phyloP scores from a whole-genome alignment of 75 land plant genomes.

The Cryptomeria japonica region DNA sequence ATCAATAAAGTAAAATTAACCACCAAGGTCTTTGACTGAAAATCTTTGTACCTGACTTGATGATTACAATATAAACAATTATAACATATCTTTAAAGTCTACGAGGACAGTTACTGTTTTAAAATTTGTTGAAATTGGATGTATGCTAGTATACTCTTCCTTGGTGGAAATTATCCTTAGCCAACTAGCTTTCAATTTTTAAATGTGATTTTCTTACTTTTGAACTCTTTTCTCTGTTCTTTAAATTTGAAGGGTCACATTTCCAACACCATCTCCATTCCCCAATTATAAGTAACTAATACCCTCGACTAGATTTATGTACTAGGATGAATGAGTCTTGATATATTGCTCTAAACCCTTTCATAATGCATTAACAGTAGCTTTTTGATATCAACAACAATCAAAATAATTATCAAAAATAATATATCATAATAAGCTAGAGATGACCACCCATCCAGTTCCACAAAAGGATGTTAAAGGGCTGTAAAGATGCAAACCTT shows the following conservation, averaged over 20 bases:
- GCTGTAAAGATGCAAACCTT: conserved; percentile 44
- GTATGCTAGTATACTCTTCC: background rate
- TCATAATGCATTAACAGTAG: background rate
- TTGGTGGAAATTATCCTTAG: background rate
- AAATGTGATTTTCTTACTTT: background rate
- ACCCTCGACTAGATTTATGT: background rate
- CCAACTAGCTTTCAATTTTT: background rate
- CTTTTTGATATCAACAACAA: background rate
- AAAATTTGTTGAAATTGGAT: background rate
- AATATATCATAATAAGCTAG: background rate
- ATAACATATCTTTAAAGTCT: background rate
- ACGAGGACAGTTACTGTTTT: background rate
- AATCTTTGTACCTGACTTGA: background rate
- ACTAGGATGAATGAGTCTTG: background rate
- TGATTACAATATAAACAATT: background rate
- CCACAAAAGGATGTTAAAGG: background rate
- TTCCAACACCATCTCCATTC: background rate
- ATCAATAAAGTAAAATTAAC: background rate
- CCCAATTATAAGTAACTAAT: background rate
- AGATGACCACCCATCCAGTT: background rate
- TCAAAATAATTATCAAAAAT: background rate
- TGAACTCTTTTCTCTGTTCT: background rate
- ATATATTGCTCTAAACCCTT: background rate
- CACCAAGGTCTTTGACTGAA: background rate
- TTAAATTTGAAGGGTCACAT: background rate